phyloP scores from a whole-genome alignment of 306 rosid genomes.

The Amphicarpaea edgeworthii region DNA sequence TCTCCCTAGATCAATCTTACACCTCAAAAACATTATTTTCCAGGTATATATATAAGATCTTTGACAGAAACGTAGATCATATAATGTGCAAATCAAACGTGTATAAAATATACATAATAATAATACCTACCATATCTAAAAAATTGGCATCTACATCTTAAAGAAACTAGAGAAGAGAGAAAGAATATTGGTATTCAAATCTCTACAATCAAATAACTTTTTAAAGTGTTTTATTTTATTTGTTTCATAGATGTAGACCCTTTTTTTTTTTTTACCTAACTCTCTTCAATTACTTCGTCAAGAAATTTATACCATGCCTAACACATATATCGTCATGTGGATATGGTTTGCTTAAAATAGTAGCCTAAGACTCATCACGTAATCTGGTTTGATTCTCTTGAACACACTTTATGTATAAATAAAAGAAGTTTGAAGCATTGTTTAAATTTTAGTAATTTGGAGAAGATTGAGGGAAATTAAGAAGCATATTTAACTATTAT shows the following conservation, averaged over 20 bases:
- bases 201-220: constrained; percentile 10
- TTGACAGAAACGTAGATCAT: constrained; percentile 18
- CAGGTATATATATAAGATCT: neutral
- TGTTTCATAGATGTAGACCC: constrained; percentile 38
- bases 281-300: constrained; percentile 33
- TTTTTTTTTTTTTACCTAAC: constrained; percentile 47
- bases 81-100: constrained; percentile 52
- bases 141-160: constrained; percentile 18
- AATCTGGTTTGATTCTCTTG: constrained; percentile 51
- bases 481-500: neutral
- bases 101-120: constrained; percentile 41
- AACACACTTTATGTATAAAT: constrained; percentile 27
- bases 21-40: constrained; percentile 1
- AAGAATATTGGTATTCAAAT: constrained; percentile 24
- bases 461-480: constrained; percentile 15
- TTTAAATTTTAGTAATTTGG: constrained; percentile 3
- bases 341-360: constrained; percentile 35
- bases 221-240: neutral
- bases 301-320: constrained; percentile 38
- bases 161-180: constrained; percentile 23
- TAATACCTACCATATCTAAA: constrained; percentile 51
- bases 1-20: neutral
- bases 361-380: constrained; percentile 31
- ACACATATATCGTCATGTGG: constrained; percentile 4
- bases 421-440: neutral